phyloP scores from a whole-genome alignment of 163 green algal species.

The Scenedesmus sp. region DNA sequence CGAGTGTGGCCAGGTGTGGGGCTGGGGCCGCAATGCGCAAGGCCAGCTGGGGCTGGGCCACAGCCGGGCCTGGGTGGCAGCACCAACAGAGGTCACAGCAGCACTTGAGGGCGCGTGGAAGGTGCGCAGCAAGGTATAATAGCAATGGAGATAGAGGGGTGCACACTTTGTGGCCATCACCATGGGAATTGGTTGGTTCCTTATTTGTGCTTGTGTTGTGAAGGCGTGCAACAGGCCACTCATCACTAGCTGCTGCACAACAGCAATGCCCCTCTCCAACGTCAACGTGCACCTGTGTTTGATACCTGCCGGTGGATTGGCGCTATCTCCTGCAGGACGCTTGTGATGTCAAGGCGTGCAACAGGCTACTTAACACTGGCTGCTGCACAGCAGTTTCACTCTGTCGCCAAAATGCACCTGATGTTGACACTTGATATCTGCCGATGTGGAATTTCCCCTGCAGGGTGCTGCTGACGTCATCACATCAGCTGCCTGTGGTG shows the following conservation, averaged over 20 bases:
- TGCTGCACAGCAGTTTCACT: not conserved
- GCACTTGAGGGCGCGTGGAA: conserved; percentile 25
- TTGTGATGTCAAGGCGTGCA: no score
- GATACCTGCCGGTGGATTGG: no score
- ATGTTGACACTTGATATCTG: not conserved
- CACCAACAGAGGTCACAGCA: not conserved
- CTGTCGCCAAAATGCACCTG: not conserved
- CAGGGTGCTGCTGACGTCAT: conserved; percentile 1
- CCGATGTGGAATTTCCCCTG: not conserved
- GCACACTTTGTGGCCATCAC: no score
- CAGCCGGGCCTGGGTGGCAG: not conserved
- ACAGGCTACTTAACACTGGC: no score
- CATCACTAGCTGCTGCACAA: no score
- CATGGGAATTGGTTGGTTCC: no score
- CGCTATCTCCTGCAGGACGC: no score
- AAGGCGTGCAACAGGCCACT: no score
- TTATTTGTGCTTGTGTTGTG: no score
- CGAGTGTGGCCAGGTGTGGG: not conserved
- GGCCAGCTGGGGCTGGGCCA: conserved; percentile 20
- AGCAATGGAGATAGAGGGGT: no score
- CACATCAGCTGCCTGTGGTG: conserved; percentile 13
- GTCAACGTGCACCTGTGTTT: no score
- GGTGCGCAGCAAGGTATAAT: not conserved
- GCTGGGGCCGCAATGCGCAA: conserved; percentile 11
- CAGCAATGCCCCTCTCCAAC: no score